Percentiles rank a stretch among this genome's conserved stretches.
phyloP scores from a whole-genome alignment of 2,329 filamentous ascomycete species.

The Apiospora sp. region DNA sequence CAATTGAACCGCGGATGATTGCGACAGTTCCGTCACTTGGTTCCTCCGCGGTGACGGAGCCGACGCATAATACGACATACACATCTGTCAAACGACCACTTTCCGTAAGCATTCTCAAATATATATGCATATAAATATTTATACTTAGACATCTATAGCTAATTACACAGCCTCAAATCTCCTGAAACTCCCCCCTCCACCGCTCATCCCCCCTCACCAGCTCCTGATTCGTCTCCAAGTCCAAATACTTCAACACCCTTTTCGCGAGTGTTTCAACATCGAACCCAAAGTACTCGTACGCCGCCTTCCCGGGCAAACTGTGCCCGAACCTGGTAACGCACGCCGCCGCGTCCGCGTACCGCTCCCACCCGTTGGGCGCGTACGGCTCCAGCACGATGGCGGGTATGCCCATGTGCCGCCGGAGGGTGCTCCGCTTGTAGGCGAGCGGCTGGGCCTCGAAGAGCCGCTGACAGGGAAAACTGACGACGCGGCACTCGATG shows the following conservation, averaged over 20 bases:
- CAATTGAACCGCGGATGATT: too few relatives aligned
- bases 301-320: slow-evolving; percentile 60
- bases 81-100: too few relatives aligned
- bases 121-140: too few relatives aligned
- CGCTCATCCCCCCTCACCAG: slow-evolving; percentile 29
- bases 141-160: too few relatives aligned
- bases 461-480: slow-evolving; percentile 54
- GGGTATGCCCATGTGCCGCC: slow-evolving; percentile 50
- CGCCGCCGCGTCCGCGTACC: slow-evolving; percentile 64
- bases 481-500: slow-evolving; percentile 50
- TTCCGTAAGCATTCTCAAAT: too few relatives aligned
- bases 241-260: slow-evolving; percentile 27
- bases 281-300: slow-evolving; percentile 65
- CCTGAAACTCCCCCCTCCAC: slow-evolving; percentile 29
- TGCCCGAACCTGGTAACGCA: slow-evolving; percentile 64
- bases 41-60: too few relatives aligned
- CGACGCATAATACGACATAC: too few relatives aligned
- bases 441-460: slow-evolving; percentile 52
- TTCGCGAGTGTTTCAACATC: slow-evolving; percentile 41
- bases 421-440: slow-evolving; percentile 56
- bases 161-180: slow-evolving; percentile 5
- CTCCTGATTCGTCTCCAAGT: too few relatives aligned
- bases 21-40: too few relatives aligned
- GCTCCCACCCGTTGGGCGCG: slow-evolving; percentile 64
- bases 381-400: slow-evolving; percentile 68